Percentiles rank a stretch among this genome's conserved stretches.
These are phyloP conservation scores for Elongisporangium anandrum DNA, from an alignment of 352 stramenopile species.

Conservation along the genomic window DNA sequence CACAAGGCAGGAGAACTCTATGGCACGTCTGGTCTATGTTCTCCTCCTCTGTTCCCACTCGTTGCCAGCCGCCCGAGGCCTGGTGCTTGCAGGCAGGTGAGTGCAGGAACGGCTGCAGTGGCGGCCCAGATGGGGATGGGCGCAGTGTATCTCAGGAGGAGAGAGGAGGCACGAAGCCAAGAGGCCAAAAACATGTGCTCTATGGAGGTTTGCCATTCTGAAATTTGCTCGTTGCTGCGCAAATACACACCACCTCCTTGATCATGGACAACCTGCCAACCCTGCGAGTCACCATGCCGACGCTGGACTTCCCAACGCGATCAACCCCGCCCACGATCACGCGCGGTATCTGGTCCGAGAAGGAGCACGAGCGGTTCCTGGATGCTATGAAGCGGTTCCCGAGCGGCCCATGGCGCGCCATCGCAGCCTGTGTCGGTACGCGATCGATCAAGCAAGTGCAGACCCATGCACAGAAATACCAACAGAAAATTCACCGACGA, in stretches of 20 bases:
- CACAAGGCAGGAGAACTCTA: not conserved
- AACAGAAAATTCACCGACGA: slow-evolving; percentile 81
- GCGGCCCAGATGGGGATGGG: not conserved
- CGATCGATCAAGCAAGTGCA: slow-evolving; percentile 82
- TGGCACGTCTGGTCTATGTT: not conserved
- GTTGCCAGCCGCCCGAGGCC: not conserved
- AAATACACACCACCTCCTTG: not conserved
- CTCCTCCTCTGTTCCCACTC: not conserved
- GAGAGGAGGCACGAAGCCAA: not conserved
- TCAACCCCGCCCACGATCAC: slow-evolving; percentile 25
- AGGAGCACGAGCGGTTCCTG: slow-evolving; percentile 80
- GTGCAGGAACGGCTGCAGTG: not conserved
- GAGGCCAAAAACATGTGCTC: not conserved
- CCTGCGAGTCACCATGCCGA: not conserved
- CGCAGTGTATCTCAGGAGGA: not conserved
- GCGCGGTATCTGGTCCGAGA: slow-evolving; percentile 65
- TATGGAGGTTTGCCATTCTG: not conserved
- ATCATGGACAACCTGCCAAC: not conserved
- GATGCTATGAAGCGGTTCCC: slow-evolving; percentile 80
- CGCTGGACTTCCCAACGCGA: slow-evolving; percentile 9
- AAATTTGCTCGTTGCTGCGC: not conserved
- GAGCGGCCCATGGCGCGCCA: slow-evolving; percentile 65
- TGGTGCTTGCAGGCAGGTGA: not conserved
- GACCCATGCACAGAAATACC: slow-evolving; percentile 85
- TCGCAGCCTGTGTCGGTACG: slow-evolving; percentile 71